Base-by-base conservation (phyloP, 2,329 filamentous ascomycete species). In the Claviceps arundinis region DNA sequence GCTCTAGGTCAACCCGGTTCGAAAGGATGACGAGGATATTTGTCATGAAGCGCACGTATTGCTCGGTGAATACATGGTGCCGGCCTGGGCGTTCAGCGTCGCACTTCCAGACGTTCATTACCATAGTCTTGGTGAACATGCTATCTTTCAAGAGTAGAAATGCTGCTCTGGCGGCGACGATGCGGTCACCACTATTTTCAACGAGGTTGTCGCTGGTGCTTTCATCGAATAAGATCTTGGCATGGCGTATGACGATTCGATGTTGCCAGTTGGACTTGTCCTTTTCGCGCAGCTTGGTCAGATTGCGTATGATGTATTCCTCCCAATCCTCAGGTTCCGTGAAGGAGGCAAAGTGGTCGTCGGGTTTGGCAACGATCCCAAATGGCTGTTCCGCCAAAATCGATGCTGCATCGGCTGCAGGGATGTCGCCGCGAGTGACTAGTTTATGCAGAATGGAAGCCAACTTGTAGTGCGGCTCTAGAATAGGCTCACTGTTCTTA, bases 211-310 rank as follows among this genome's bases (percentile, higher is more conserved):
- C 55, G 44, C 57, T 45, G 44, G 66, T 63, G 40, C 68, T 64
- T 34, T 75, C 70, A 50, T 73, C 70, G 50, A 77, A 80, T 7
- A 81, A 60, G 19, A 82, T 77, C 37, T 69, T 70, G 1, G 79
- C 74, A 60, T 87, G 83, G 24, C 89, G 82, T 62, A 85, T 83
- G 50, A 89, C 87, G 70, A 96, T 89, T 19, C 90, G 85, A 65
- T 96, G 90, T 62, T 96, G 90, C 90, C 90, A 96, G 60, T 93
- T 91, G 0, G 87, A 86, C 71, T 95, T 94, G 68, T 96, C 90
- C 55, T 89, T 89, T 48, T 81, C 78, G 13, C 75, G 73, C 9
- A 82, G 63, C 50, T 72, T 72, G 7, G 68, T 68, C 42, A 82
- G 61, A 46, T 70, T 76, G 47, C 70, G 70, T 41, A 80, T 74